These are phyloP conservation scores for Apiospora sp. DNA, from an alignment of 2,329 filamentous ascomycete genomes.

Conservation along the genomic window DNA sequence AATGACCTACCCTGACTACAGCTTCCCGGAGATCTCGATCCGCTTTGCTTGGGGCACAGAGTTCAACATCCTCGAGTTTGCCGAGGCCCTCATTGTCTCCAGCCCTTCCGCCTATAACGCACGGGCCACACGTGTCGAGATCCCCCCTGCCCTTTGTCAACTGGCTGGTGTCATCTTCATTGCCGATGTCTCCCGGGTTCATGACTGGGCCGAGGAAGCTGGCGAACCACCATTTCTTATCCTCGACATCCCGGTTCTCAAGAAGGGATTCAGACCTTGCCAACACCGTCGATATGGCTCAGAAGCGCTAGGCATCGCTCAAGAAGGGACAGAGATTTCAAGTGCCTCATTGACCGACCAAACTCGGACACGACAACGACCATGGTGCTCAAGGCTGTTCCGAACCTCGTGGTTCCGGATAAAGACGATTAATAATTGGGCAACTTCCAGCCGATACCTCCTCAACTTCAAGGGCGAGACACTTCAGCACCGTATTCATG, in stretches of 20 bases:
- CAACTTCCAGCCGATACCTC: background rate
- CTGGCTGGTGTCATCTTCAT: background rate
- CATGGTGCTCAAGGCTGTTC: background rate
- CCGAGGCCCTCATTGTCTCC: too few relatives aligned
- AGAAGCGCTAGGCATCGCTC: background rate
- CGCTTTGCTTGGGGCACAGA: too few relatives aligned
- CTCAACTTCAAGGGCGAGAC: background rate
- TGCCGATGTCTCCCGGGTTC: background rate
- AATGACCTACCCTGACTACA: too few relatives aligned
- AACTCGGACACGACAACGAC: background rate
- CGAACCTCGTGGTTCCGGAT: background rate
- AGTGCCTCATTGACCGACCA: background rate
- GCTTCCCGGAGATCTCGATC: too few relatives aligned
- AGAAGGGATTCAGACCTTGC: background rate
- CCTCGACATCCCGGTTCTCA: too few relatives aligned
- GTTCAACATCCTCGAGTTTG: too few relatives aligned
- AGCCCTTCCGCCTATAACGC: too few relatives aligned
- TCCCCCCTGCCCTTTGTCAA: background rate
- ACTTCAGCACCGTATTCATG: background rate
- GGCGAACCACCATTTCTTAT: background rate
- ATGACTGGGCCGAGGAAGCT: background rate
- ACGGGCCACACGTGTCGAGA: too few relatives aligned
- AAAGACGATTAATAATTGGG: background rate
- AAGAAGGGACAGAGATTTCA: background rate
- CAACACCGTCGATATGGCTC: background rate